Evolutionary conservation across 2,329 filamentous ascomycete species (phyloP).

Genomic region (Fusarium setosum): DNA sequence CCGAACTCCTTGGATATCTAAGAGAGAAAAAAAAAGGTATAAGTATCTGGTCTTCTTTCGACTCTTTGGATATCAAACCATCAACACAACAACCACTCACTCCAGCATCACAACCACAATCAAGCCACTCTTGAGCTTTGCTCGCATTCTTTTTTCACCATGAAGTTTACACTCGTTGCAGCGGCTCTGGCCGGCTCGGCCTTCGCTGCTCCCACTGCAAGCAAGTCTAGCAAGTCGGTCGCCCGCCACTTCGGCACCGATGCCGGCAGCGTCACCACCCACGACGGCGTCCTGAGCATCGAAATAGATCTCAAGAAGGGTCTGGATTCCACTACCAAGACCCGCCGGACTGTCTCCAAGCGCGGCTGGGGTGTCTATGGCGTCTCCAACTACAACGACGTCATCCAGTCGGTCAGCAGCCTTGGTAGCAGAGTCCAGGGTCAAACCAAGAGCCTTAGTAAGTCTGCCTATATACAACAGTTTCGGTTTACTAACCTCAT

Average conservation of each 20-base stretch:
- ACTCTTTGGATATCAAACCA: background rate
- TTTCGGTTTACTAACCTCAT: background rate
- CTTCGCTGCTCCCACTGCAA: background rate
- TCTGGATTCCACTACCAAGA: no score
- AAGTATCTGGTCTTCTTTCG: background rate
- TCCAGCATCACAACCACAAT: background rate
- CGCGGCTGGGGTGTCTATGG: background rate
- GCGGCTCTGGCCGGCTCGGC: background rate
- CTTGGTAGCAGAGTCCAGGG: background rate
- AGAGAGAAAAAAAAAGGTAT: background rate
- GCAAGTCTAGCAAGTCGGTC: background rate
- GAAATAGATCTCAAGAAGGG: no score
- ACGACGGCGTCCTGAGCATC: background rate
- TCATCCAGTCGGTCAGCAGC: background rate
- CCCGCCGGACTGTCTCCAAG: no score
- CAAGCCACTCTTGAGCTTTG: background rate
- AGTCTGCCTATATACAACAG: background rate
- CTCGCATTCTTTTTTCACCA: background rate
- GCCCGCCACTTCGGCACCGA: no score
- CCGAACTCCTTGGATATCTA: no score
- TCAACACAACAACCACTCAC: background rate
- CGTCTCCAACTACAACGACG: no score
- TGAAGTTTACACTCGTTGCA: slow-evolving; percentile 22
- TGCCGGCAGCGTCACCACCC: background rate
- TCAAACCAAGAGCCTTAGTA: background rate